Conservation (phyloP, 1,284 basidiomycete genomes). For the Taiwanofungus camphoratus region DNA sequence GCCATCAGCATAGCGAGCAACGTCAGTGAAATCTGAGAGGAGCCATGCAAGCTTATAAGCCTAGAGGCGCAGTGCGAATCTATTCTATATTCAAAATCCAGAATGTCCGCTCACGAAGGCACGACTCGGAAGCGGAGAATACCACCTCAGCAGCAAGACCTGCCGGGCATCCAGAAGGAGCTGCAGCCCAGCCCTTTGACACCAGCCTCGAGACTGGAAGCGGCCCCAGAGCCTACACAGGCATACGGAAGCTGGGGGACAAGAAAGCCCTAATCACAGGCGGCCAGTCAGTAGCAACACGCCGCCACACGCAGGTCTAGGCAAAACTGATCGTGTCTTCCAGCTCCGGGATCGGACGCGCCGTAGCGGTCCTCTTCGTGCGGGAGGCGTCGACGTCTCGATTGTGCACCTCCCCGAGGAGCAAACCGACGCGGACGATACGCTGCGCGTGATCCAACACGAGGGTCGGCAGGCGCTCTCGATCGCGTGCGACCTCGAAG, state of each 20-base stretch:
- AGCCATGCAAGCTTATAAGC: no score
- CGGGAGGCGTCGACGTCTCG: constrained; percentile 60
- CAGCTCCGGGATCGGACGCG: constrained; percentile 53
- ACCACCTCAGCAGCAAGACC: constrained; percentile 34
- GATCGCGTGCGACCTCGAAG: constrained; percentile 42
- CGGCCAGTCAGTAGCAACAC: constrained; percentile 21
- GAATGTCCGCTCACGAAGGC: constrained; percentile 16
- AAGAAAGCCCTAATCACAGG: constrained; percentile 58
- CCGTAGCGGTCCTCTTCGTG: constrained; percentile 55
- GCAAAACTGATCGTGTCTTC: background rate
- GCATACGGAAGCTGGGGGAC: constrained; percentile 44
- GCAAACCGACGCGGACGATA: constrained; percentile 48
- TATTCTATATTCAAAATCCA: no score
- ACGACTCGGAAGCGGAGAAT: constrained; percentile 20
- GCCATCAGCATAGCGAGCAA: no score
- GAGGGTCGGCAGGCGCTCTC: constrained; percentile 38
- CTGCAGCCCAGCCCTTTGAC: constrained; percentile 28
- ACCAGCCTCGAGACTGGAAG: constrained; percentile 45
- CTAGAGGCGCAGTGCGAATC: no score
- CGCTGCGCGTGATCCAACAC: constrained; percentile 40
- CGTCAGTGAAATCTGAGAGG: no score
- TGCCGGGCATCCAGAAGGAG: constrained; percentile 43
- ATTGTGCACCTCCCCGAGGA: constrained; percentile 61
- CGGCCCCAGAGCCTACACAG: constrained; percentile 40
- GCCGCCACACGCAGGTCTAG: background rate